phyloP scores from a whole-genome alignment of 1,139 yeast species.

The Casaregolazyma lundiana region DNA sequence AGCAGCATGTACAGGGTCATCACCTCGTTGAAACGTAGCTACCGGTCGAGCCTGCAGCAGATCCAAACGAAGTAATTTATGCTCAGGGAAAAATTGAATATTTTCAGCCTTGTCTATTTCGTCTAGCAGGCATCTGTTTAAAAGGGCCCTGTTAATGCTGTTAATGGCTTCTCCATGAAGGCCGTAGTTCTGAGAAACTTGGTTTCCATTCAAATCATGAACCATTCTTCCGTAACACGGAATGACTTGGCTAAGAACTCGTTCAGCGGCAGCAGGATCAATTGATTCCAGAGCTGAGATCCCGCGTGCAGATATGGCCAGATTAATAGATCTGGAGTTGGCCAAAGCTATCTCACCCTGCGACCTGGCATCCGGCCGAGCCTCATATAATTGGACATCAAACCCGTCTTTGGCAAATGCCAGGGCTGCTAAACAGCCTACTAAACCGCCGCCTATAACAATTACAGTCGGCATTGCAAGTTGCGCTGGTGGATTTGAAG shows the following conservation, averaged over 20 bases:
- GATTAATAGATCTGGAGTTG: slow-evolving; percentile 57
- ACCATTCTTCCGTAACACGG: slow-evolving; percentile 93
- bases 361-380: slow-evolving; percentile 39
- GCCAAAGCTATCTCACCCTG: slow-evolving; percentile 25
- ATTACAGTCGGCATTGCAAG: slow-evolving; percentile 22
- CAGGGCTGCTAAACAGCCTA: slow-evolving; percentile 81
- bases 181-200: slow-evolving; percentile 71
- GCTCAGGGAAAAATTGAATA: slow-evolving; percentile 51
- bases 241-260: slow-evolving; percentile 56
- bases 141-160: slow-evolving; percentile 71
- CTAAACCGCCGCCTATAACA: slow-evolving; percentile 67
- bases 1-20: slow-evolving; percentile 20
- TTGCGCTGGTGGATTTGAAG: slow-evolving; percentile 1
- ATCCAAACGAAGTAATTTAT: slow-evolving; percentile 43
- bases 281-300: slow-evolving; percentile 62
- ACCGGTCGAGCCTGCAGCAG: slow-evolving; percentile 11
- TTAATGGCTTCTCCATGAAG: slow-evolving; percentile 80
- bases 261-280: slow-evolving; percentile 52
- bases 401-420: slow-evolving; percentile 74
- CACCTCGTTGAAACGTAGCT: slow-evolving; percentile 10
- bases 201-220: slow-evolving; percentile 61
- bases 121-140: slow-evolving; percentile 61
- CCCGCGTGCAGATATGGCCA: slow-evolving; percentile 85
- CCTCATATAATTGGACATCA: slow-evolving; percentile 65
- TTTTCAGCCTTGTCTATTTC: slow-evolving; percentile 48